A percentile compares a stretch with the other conserved stretches of the same genome.
Evolutionary conservation across 148 eudicot genomes (phyloP).

Genomic region (Mesembryanthemum crystallinum): DNA sequence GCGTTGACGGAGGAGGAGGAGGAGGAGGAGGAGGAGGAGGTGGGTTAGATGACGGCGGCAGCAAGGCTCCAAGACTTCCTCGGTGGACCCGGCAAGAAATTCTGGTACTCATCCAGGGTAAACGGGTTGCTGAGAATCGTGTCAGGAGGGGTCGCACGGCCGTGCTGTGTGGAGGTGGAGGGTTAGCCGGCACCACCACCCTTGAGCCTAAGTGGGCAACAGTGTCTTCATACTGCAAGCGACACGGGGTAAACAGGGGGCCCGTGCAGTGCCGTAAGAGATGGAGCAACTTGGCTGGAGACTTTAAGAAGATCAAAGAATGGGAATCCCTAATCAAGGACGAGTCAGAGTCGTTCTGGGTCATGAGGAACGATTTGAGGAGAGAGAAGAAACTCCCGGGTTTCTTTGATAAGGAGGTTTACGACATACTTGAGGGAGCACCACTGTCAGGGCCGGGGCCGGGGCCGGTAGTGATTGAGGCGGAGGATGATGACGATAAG

Average conservation of each 20-base stretch:
- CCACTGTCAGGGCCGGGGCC: constrained; percentile 5
- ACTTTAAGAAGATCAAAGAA: constrained; percentile 88
- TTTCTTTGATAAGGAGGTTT: constrained; percentile 79
- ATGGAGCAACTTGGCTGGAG: constrained; percentile 91
- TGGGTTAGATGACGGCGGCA: constrained; percentile 30
- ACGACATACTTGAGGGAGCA: constrained; percentile 52
- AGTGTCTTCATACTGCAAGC: constrained; percentile 68
- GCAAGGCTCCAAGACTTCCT: constrained; percentile 57
- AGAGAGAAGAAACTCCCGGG: constrained; percentile 85
- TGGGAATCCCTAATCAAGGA: constrained; percentile 57
- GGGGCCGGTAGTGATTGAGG: not conserved
- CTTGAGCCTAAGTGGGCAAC: constrained; percentile 87
- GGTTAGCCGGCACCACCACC: constrained; percentile 14
- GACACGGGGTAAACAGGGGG: constrained; percentile 87
- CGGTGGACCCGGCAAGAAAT: constrained; percentile 92
- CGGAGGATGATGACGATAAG: constrained; percentile 25
- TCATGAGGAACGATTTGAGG: constrained; percentile 83
- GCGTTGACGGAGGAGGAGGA: too few species aligned
- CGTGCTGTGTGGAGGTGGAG: constrained; percentile 16
- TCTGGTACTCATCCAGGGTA: constrained; percentile 79
- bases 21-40: constrained; percentile 11
- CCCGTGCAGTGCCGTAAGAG: constrained; percentile 92
- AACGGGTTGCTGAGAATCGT: constrained; percentile 71
- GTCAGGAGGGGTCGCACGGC: constrained; percentile 51
- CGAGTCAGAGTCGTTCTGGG: constrained; percentile 75